Evolutionary conservation across 371 early-diverging fungal genomes (phyloP).

Genomic region (Mucor lusitanicus): DNA sequence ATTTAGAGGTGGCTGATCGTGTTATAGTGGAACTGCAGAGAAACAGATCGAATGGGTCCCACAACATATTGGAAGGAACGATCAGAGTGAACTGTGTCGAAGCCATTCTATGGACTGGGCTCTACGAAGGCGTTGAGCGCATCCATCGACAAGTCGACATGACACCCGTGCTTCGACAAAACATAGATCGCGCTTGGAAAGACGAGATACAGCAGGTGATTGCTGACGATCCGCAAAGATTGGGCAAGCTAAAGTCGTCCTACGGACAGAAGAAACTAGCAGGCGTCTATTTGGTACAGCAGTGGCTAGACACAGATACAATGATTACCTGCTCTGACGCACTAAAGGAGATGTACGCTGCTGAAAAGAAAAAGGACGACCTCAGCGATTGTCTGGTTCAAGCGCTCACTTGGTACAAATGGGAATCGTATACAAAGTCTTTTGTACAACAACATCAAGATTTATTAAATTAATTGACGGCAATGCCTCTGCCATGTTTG

Average conservation of each 20-base stretch:
- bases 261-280: slow-evolving; percentile 34
- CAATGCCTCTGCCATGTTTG: slow-evolving; percentile 33
- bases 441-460: not conserved
- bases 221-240: not conserved
- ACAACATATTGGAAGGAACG: slow-evolving; percentile 44
- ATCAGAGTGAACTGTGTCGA: slow-evolving; percentile 58
- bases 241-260: not conserved
- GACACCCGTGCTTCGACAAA: slow-evolving; percentile 19
- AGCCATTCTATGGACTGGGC: slow-evolving; percentile 49
- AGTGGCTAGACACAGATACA: slow-evolving; percentile 34
- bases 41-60: slow-evolving; percentile 39
- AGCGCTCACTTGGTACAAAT: slow-evolving; percentile 67
- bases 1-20: slow-evolving; percentile 9
- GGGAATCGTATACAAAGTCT: slow-evolving; percentile 43
- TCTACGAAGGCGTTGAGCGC: slow-evolving; percentile 20
- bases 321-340: slow-evolving; percentile 20
- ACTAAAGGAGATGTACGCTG: slow-evolving; percentile 40
- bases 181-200: slow-evolving; percentile 29
- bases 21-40: slow-evolving; percentile 57
- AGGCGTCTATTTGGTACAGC: slow-evolving; percentile 32
- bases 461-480: slow-evolving; percentile 33
- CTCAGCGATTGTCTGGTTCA: slow-evolving; percentile 73
- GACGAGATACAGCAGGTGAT: slow-evolving; percentile 9
- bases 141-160: slow-evolving; percentile 1
- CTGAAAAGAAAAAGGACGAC: slow-evolving; percentile 72